Base-by-base conservation (phyloP, 2,329 filamentous ascomycete species). In the Colletotrichum siamense region DNA sequence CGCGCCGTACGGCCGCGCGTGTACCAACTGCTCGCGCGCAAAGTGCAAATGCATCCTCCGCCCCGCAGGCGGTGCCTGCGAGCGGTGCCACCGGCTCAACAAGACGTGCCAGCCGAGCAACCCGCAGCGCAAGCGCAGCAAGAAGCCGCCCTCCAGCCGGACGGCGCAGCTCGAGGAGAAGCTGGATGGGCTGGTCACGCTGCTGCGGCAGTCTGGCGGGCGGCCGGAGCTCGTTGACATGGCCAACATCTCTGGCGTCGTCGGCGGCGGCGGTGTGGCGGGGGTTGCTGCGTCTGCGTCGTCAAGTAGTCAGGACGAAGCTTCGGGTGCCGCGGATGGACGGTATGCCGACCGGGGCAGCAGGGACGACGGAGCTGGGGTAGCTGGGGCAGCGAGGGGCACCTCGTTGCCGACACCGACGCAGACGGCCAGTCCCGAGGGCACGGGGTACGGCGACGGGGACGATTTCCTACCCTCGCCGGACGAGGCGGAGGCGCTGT, bases 1-100 rank as follows among this genome's bases (percentile, higher is more conserved):
- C 1, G 84, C 84, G 4, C 84, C 84, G 12, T 86, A 88, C 74
- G 86, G 86, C 30, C 83, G 84, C 39, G 83, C 87, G 9, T 88
- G 87, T 68, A 78, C 81, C 59, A 85, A 84, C 70, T 88, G 87
- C 77, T 82, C 84, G 63, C 85, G 84, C 63, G 86, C 86, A 39
- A 88, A 88, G 72, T 87, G 87, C 80, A 87, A 86, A 80, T 88
- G 87, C 77, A 83, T 87, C 32, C 81, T 85, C 57, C 80, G 82
- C 24, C 74, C 79, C 5, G 79, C 73, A 15, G 82, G 81, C 13
- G 69, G 77, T 8, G 77, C 65, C 12, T 86, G 84, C 73, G 84
- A 86, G 67, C 85, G 87, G 72, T 89, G 87, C 61, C 80, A 84
- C 64, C 85, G 87, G 7, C 79, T 88, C 2, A 82, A 83, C 26